Base-by-base conservation (phyloP, 1,284 basidiomycete species). In the Heterobasidion occidentale region DNA sequence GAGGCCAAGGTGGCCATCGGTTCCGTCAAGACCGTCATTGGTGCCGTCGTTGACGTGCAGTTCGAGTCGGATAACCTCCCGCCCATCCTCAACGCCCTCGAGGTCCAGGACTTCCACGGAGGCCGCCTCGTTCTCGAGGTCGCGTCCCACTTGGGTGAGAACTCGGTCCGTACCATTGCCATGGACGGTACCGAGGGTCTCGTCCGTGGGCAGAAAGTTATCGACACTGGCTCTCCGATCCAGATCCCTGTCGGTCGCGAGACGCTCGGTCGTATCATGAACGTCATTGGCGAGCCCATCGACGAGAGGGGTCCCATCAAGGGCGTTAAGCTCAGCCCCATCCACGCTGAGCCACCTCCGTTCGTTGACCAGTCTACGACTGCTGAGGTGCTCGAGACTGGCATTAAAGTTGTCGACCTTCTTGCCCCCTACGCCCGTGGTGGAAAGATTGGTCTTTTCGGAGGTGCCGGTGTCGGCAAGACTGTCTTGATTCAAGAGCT, bases 161-260 rank as follows among this genome's bases (percentile, higher is more conserved):
- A 98, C 86, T 92, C 94, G 51, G 94, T 97, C 73, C 92, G 95
- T 68, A 93, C 90, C 73, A 94, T 95, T 84, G 92, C 92, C 66
- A 95, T 95, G 92, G 95, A 98, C 74, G 95, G 95, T 88, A 99
- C 96, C 60, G 96, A 98, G 77, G 96, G 96, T 93, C 92, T 99
- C 69, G 94, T 99, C 65, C 94, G 96, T 79, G 96, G 96, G 56
- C 92, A 96, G 75, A 94, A 88, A 79, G 96, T 98, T 69, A 70
- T 96, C 68, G 96, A 98, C 78, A 97, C 95, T 51, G 96, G 96
- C 73, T 79, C 88, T 58, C 96, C 96, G 73, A 98, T 99, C 77
- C 84, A 83, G 76, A 93, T 99, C 64, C 96, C 95, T 67, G 96
- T 99, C 70, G 96, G 96, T 62, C 85, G 84, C 62, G 92, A 83